Evolutionary conservation across 495 filamentous ascomycete genomes (phyloP).

Genomic region (Parachaetomium inaequale): DNA sequence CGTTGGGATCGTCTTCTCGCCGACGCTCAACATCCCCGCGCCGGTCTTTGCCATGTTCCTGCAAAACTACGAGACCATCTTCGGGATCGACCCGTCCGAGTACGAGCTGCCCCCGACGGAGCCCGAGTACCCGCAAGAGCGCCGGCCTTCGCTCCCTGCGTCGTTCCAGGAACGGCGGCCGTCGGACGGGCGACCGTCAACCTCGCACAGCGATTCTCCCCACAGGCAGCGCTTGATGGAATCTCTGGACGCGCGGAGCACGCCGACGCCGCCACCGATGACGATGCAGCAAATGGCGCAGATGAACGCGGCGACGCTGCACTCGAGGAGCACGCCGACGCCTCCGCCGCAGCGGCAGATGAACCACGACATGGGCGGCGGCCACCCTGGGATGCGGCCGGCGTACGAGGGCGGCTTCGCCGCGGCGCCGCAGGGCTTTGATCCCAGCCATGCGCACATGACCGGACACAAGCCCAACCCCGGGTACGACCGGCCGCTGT

Average conservation of each 20-base stretch:
- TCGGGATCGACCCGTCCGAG: conserved; percentile 64
- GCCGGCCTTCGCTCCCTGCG: conserved; percentile 26
- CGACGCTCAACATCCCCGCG: conserved; percentile 92
- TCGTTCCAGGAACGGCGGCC: conserved; percentile 33
- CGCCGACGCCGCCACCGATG: conserved; percentile 44
- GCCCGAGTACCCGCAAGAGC: conserved; percentile 22
- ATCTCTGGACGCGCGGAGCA: conserved; percentile 35
- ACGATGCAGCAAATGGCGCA: conserved; percentile 36
- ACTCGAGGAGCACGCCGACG: conserved; percentile 39
- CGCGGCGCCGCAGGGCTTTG: conserved; percentile 15
- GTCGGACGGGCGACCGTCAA: conserved; percentile 39
- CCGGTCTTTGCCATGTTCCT: conserved; percentile 92
- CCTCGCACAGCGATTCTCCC: conserved; percentile 41
- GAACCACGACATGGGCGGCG: conserved; percentile 30
- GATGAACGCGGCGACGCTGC: conserved; percentile 34
- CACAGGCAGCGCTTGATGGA: conserved; percentile 46
- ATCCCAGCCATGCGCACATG: not conserved
- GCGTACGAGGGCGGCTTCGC: conserved; percentile 40
- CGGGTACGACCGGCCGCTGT: conserved; percentile 43
- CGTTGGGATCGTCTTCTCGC: conserved; percentile 98
- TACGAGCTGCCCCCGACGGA: conserved; percentile 44
- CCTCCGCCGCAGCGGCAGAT: conserved; percentile 41
- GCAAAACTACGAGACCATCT: conserved; percentile 83
- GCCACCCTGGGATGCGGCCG: conserved; percentile 36
- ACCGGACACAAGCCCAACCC: conserved; percentile 18